Evolutionary conservation across 208 protist genomes (phyloP).

Genomic region (Acanthamoeba quina): DNA sequence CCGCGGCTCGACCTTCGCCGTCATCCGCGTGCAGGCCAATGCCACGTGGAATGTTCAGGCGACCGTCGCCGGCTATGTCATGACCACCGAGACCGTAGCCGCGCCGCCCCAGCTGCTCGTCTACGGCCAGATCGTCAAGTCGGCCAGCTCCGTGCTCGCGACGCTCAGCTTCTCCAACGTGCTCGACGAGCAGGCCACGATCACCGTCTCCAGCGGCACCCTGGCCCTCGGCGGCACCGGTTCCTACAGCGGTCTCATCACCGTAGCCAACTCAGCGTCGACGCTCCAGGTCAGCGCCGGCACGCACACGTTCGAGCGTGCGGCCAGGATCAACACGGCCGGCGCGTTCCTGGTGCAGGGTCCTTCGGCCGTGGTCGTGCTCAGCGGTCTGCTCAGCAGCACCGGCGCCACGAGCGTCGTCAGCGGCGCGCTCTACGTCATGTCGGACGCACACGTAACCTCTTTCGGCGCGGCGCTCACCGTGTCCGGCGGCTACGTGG

Average conservation of each 20-base stretch:
- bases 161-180: conserved; percentile 45
- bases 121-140: conserved; percentile 46
- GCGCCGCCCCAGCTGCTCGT: background rate
- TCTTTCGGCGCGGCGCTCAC: conserved; percentile 25
- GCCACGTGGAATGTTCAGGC: conserved; percentile 48
- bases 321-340: background rate
- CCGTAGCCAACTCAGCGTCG: background rate
- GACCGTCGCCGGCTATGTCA: background rate
- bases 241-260: background rate
- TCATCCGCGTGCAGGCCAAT: conserved; percentile 16
- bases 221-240: conserved; percentile 32
- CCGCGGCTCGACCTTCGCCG: background rate
- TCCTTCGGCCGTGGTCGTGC: background rate
- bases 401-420: conserved; percentile 20
- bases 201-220: conserved; percentile 12
- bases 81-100: background rate
- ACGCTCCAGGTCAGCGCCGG: conserved; percentile 58
- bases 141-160: background rate
- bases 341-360: conserved; percentile 1
- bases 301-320: background rate
- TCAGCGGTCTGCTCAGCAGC: conserved; percentile 6
- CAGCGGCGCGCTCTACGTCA: conserved; percentile 47
- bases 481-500: conserved; percentile 13
- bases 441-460: conserved; percentile 44
- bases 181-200: conserved; percentile 30